Percentiles rank a stretch among this genome's conserved stretches.
phyloP scores from a whole-genome alignment of 805 yeast genomes.

The Yamadazyma sp. region DNA sequence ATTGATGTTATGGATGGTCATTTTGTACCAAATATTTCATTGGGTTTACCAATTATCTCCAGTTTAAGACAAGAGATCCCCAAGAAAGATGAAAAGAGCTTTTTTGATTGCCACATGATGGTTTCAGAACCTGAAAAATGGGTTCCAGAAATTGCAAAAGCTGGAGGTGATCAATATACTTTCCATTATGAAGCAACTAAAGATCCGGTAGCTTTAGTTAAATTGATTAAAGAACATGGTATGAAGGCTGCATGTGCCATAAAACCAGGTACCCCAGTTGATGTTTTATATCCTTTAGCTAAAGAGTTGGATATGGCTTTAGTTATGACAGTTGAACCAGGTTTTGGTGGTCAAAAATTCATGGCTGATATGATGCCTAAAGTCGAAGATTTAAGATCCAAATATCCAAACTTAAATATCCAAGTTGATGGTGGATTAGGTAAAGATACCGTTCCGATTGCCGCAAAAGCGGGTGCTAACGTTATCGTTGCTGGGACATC shows the following conservation, averaged over 20 bases:
- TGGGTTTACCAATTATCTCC: conserved; percentile 88
- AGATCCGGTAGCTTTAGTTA: conserved; percentile 70
- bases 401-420: conserved; percentile 77
- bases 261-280: conserved; percentile 90
- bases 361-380: conserved; percentile 97
- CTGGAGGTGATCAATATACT: conserved; percentile 94
- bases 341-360: conserved; percentile 97
- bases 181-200: conserved; percentile 93
- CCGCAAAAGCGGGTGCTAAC: conserved; percentile 97
- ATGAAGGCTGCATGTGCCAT: conserved; percentile 93
- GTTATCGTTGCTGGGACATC: conserved; percentile 97
- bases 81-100: conserved; percentile 46
- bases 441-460: conserved; percentile 75
- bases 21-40: conserved; percentile 93
- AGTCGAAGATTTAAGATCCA: conserved; percentile 70
- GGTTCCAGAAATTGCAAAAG: conserved; percentile 88
- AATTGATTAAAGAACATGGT: conserved; percentile 73
- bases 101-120: conserved; percentile 99
- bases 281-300: conserved; percentile 71
- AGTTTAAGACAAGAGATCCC: conserved; percentile 79
- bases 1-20: conserved; percentile 99
- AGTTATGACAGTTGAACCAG: conserved; percentile 98
- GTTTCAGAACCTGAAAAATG: conserved; percentile 88
- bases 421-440: conserved; percentile 98
- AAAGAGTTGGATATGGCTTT: conserved; percentile 88